Base-by-base conservation (phyloP, 1,284 basidiomycete genomes). In the Leccinum subrobustum region DNA sequence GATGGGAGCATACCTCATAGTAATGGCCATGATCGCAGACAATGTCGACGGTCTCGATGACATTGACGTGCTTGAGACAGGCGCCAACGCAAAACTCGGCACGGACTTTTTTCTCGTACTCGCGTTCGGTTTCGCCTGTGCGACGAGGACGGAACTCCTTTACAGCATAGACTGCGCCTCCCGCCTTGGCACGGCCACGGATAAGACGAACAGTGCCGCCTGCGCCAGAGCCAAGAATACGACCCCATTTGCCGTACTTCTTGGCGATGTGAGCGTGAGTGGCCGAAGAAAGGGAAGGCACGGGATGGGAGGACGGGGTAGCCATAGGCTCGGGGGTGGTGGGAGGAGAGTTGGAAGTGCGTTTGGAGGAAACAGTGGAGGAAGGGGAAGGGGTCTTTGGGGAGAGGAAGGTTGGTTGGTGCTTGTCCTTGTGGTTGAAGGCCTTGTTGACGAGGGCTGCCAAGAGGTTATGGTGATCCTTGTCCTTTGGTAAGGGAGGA, bases 231-330 rank as follows among this genome's bases (percentile, higher is more conserved):
- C 97, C 97, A 12, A 99, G 85, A 12, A 96, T 88, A 60, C 93
- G 89, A 57, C 96, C 97, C 93, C 96, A 98, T 75, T 99, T 99
- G 65, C 97, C 97, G 70, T 99, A 99, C 83, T 98, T 98, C 79
- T 99, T 98, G 51, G 92, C 82, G 61, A 99, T 80, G 73, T 97
- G 94, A 4, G 94, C 94, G 62, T 98, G 93, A 0, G 92, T 94
- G 0, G 91, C 92, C 62, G 89, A 86, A 27, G 89, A 87, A 25
- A 94, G 82, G 3, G 88, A 88, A 33, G 76, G 68, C 5, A 82
- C 81, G 25, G 68, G 70, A 18, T 66, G 75, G 58, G 65, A 70
- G 64, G 64, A 29, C 62, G 68, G 68, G 66, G 62, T 64, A 64
- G 67, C 67, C 61, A 62, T 63, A 56, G 31, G 73, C 70, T 74